These are phyloP conservation scores for Penicillium sp. DNA, from an alignment of 2,329 filamentous ascomycete species.

Conservation along the genomic window DNA sequence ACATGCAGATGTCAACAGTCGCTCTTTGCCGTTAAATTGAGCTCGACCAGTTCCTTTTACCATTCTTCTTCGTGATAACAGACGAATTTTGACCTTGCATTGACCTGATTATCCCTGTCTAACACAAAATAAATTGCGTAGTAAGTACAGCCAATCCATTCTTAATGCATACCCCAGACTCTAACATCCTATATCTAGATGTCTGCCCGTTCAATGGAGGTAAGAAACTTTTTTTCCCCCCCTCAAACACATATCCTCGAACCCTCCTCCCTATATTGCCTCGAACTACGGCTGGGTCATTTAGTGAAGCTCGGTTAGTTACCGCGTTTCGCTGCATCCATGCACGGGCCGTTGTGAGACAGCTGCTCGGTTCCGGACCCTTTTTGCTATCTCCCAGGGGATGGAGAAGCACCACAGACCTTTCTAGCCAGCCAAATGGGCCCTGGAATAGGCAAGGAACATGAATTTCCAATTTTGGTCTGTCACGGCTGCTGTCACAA, in stretches of 20 bases:
- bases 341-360: slow-evolving; percentile 22
- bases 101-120: neutral
- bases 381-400: slow-evolving; percentile 2
- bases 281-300: slow-evolving; percentile 2
- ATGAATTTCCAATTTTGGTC: neutral
- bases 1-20: slow-evolving; percentile 10
- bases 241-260: neutral
- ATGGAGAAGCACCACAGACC: neutral
- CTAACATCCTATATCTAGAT: slow-evolving; percentile 4
- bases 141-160: neutral
- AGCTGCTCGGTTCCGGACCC: slow-evolving; percentile 15
- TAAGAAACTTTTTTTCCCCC: slow-evolving; percentile 1
- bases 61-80: neutral
- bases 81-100: neutral
- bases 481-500: neutral
- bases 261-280: neutral
- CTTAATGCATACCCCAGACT: neutral
- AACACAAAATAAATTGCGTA: slow-evolving; percentile 1
- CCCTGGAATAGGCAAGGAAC: neutral
- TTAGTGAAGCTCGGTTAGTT: slow-evolving; percentile 7
- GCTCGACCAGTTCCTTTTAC: slow-evolving; percentile 6
- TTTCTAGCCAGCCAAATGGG: slow-evolving; percentile 4
- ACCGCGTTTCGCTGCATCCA: slow-evolving; percentile 8
- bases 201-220: slow-evolving; percentile 10
- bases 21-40: slow-evolving; percentile 9